phyloP scores from a whole-genome alignment of 2,329 filamentous ascomycete genomes.

The Ophiostoma fasciatum region DNA sequence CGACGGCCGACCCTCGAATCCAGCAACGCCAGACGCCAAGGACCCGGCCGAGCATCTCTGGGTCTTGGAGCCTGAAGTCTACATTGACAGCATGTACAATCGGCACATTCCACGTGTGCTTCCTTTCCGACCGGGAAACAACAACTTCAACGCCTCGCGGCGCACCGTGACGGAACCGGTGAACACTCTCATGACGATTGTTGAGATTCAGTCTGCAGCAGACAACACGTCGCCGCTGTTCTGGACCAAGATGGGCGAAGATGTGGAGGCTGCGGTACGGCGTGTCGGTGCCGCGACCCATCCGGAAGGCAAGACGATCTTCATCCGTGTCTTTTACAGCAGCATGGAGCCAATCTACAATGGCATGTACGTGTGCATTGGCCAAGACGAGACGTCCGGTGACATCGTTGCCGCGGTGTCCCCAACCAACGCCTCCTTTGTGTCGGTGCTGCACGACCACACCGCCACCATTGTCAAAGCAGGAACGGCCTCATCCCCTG shows the following conservation, averaged over 20 bases:
- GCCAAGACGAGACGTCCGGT: slow-evolving; percentile 15
- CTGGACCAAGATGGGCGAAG: neutral
- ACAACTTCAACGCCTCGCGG: slow-evolving; percentile 23
- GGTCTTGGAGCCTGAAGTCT: slow-evolving; percentile 23
- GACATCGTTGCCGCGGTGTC: slow-evolving; percentile 17
- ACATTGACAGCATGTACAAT: slow-evolving; percentile 18
- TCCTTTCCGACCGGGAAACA: slow-evolving; percentile 23
- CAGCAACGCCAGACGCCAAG: neutral
- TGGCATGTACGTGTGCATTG: slow-evolving; percentile 19
- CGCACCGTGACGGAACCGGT: slow-evolving; percentile 18
- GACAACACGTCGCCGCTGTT: no score
- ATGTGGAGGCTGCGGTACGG: no score
- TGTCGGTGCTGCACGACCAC: slow-evolving; percentile 14
- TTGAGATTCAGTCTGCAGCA: slow-evolving; percentile 19
- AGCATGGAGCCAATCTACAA: slow-evolving; percentile 18
- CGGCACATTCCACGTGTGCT: slow-evolving; percentile 24
- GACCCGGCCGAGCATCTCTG: slow-evolving; percentile 15
- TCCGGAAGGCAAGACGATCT: neutral
- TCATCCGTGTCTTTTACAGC: slow-evolving; percentile 23
- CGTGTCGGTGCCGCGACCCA: no score
- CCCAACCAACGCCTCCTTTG: slow-evolving; percentile 20
- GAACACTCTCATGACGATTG: slow-evolving; percentile 19
- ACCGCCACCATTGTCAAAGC: no score
- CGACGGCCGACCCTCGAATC: no score
- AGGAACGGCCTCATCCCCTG: no score